Evolutionary conservation across 2,329 filamentous ascomycete species (phyloP), one percentile per base, ranked within the genome.

Genomic region (Parastagonospora nodorum): DNA sequence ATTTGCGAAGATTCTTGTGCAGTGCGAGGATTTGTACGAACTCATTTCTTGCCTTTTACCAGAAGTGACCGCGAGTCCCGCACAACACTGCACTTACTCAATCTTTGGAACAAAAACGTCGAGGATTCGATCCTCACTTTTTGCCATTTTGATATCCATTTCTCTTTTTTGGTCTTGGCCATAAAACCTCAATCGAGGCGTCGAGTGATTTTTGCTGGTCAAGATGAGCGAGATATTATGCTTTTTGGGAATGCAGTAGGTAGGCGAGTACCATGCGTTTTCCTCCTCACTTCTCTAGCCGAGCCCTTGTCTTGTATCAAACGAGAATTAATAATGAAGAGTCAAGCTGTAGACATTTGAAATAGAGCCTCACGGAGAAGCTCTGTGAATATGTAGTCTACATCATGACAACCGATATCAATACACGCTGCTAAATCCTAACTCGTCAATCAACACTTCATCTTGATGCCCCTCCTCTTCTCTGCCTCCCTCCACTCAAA

Each of bases 401-500:
- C 3, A 24, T 24, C 19, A 5, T 24, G 19, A 24, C 19, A 24
- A 24, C 19, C 3, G 19, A 24, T 24, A 24, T 24, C 19, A 24
- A 5, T 24, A 3, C 3, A 24, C 5, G 5, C 19, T 24, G 3
- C 3, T 5, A 24, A 36, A 12, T 9, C 8, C n/a, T 29, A 41
- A 9, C 24, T 29, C 11, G 37, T 3, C 3, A 41, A 14, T 55
- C 56, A 96, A 72, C 91, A 97, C 77, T 90, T 96, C 74, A 97
- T 72, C 61, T 84, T 82, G 51, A 97, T 88, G 0, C 94, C 94
- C 61, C 84, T 85, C 63, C 93, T 83, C 75, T 86, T 84, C 79
- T 99, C 94, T 36, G 82, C 81, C 77, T 97, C 90, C 45, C 94
- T 82, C 61, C 95, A 83, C 78, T 99, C 94, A 78, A 97, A 97